Conservation (phyloP, 306 rosid genomes). For the Herpetospermum pedunculosum region DNA sequence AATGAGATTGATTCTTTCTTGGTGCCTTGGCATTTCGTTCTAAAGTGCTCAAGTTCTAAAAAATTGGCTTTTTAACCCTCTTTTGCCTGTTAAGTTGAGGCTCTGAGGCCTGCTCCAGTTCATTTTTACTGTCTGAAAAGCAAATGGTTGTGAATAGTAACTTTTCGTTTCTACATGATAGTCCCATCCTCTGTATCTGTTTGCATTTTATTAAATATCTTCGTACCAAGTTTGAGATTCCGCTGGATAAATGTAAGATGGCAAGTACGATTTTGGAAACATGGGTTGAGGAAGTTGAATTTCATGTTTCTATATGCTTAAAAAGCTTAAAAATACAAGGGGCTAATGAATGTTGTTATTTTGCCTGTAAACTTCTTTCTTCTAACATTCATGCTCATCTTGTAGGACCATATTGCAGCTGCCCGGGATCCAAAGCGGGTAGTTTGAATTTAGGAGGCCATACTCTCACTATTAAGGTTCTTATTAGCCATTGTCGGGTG, state of each 20-base stretch:
- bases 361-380: background rate
- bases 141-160: background rate
- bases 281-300: background rate
- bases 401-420: slow-evolving; percentile 81
- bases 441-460: slow-evolving; percentile 21
- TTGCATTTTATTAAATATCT: too few species aligned
- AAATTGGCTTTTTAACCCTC: background rate
- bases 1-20: background rate
- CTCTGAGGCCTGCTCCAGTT: background rate
- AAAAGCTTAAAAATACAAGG: background rate
- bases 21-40: background rate
- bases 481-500: background rate
- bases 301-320: background rate
- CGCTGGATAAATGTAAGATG: background rate
- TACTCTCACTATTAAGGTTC: slow-evolving; percentile 10
- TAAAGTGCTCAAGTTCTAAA: background rate
- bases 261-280: background rate
- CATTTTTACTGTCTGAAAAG: background rate
- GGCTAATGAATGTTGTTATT: background rate
- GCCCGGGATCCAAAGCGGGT: slow-evolving; percentile 79
- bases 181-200: background rate
- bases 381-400: background rate
- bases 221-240: background rate
- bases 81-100: background rate
- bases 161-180: too few species aligned